Evolutionary conservation across 139 green algal species (phyloP).

Genomic region (Tetraselmis chui): DNA sequence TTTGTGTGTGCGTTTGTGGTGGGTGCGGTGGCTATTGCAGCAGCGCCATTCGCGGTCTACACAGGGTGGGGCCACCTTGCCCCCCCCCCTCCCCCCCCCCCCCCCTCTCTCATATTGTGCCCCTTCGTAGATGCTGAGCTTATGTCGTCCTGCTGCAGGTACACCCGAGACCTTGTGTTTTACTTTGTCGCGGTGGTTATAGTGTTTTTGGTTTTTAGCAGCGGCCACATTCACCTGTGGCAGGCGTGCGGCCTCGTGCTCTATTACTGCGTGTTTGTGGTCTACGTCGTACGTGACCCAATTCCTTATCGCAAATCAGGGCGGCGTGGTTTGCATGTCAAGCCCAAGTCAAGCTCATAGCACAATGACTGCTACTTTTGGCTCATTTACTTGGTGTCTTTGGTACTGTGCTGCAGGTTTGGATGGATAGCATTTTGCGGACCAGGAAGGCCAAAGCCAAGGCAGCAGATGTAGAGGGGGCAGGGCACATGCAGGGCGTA

Average conservation of each 20-base stretch:
- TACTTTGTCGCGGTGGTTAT: constrained; percentile 26
- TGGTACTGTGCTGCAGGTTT: too few relatives aligned
- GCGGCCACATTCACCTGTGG: constrained; percentile 14
- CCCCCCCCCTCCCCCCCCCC: too few relatives aligned
- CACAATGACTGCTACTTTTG: too few relatives aligned
- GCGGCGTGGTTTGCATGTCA: too few relatives aligned
- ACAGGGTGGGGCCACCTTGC: not conserved
- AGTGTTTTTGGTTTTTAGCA: constrained; percentile 10
- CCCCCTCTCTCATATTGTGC: too few relatives aligned
- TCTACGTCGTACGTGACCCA: constrained; percentile 2
- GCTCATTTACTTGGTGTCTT: too few relatives aligned
- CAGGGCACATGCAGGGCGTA: not conserved
- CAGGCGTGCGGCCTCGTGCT: constrained; percentile 9
- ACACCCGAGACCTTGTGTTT: constrained; percentile 63
- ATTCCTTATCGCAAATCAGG: too few relatives aligned
- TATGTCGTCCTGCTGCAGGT: too few relatives aligned
- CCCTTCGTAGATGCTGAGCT: not conserved
- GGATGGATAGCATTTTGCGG: not conserved
- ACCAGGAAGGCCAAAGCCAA: not conserved
- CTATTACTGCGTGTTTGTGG: constrained; percentile 23
- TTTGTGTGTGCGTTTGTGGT: constrained; percentile 33
- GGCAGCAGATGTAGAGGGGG: not conserved
- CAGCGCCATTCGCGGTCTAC: constrained; percentile 23
- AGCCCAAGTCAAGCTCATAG: too few relatives aligned
- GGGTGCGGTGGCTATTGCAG: constrained; percentile 29